Evolutionary conservation across 805 yeast species (phyloP).

Genomic region (Metschnikowia hibisci): DNA sequence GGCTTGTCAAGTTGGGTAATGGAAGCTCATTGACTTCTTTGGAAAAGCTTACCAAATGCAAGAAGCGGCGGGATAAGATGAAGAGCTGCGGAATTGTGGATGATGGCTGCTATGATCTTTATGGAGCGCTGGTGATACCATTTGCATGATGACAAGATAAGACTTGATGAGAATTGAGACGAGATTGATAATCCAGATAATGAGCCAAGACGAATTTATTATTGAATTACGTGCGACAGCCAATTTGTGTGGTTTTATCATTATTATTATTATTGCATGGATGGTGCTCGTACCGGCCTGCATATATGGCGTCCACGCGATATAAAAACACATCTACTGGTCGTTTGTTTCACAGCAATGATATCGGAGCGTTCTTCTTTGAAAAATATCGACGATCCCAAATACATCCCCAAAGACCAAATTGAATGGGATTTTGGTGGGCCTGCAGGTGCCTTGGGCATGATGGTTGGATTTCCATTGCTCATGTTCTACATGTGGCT

Average conservation of each 20-base stretch:
- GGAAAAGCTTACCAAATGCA: constrained; percentile 14
- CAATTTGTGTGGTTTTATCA: neutral
- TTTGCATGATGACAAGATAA: constrained; percentile 11
- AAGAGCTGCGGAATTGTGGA: constrained; percentile 6
- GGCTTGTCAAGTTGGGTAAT: constrained; percentile 30
- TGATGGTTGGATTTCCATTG: constrained; percentile 89
- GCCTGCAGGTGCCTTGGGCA: constrained; percentile 79
- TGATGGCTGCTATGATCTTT: constrained; percentile 15
- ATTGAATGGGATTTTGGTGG: constrained; percentile 93
- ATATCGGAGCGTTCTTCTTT: constrained; percentile 5
- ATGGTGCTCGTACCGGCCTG: constrained; percentile 1
- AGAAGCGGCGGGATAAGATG: constrained; percentile 6
- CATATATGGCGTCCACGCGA: neutral
- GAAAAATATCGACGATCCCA: constrained; percentile 12
- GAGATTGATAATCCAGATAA: too few relatives aligned
- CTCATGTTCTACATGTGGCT: constrained; percentile 98
- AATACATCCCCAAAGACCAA: constrained; percentile 41
- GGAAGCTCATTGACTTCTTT: constrained; percentile 29
- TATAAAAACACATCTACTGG: neutral
- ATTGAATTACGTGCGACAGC: too few relatives aligned
- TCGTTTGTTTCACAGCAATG: neutral
- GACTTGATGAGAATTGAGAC: too few relatives aligned
- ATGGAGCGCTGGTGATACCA: constrained; percentile 14
- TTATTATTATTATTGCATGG: neutral
- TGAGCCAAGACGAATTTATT: too few relatives aligned